These are phyloP conservation scores for Canariomyces notabilis DNA, from an alignment of 2,329 filamentous ascomycete genomes.

Conservation along the genomic window DNA sequence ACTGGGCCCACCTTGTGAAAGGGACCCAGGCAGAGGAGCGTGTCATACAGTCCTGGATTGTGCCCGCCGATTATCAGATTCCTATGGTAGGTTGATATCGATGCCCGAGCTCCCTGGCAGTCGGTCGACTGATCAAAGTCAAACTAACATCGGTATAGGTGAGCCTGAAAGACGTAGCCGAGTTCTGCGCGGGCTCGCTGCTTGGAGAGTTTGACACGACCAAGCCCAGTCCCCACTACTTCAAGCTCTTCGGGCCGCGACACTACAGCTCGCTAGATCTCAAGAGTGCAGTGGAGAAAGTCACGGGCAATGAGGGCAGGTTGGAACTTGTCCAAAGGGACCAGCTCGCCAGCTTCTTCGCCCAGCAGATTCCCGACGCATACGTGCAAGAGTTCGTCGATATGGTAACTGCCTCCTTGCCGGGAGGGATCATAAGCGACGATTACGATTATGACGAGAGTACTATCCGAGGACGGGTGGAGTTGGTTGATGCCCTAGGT, in stretches of 20 bases:
- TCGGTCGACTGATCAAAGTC: too few relatives aligned
- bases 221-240: not conserved
- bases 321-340: not conserved
- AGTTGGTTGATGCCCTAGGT: slow-evolving; percentile 1
- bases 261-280: not conserved
- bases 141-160: not conserved
- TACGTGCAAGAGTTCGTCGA: slow-evolving; percentile 2
- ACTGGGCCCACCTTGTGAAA: not conserved
- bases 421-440: not conserved
- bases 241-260: slow-evolving; percentile 1
- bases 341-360: not conserved
- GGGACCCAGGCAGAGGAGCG: not conserved
- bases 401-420: not conserved
- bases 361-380: not conserved
- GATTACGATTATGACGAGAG: not conserved
- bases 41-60: slow-evolving; percentile 2
- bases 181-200: not conserved
- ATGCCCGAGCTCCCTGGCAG: not conserved
- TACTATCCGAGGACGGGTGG: not conserved
- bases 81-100: slow-evolving; percentile 2
- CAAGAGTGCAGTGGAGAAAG: not conserved
- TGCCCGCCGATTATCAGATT: not conserved
- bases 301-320: not conserved
- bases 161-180: slow-evolving; percentile 1
- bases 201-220: not conserved